Evolutionary conservation across 2,329 filamentous ascomycete species (phyloP).

Genomic region (Salinomyces thailandicus): DNA sequence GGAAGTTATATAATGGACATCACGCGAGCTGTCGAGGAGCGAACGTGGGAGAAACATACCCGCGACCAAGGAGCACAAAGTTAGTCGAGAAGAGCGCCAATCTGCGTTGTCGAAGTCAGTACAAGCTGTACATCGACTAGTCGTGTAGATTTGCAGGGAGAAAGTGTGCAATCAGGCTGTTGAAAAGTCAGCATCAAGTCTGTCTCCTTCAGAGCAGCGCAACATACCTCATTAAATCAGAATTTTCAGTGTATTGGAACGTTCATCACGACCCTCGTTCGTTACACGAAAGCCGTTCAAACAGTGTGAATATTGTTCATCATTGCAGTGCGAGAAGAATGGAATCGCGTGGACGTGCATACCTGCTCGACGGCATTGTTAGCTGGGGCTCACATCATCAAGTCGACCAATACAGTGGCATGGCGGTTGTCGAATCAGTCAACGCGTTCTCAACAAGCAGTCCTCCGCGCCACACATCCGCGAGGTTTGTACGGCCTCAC

Average conservation of each 20-base stretch:
- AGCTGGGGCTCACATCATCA: not conserved
- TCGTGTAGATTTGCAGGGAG: no score
- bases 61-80: no score
- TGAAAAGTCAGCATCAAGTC: no score
- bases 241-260: slow-evolving; percentile 51
- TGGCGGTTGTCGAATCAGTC: no score
- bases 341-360: not conserved
- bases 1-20: slow-evolving; percentile 8
- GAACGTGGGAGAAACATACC: not conserved
- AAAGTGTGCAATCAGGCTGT: slow-evolving; percentile 5
- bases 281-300: slow-evolving; percentile 46
- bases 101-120: no score
- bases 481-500: slow-evolving; percentile 55
- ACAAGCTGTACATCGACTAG: no score
- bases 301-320: slow-evolving; percentile 65
- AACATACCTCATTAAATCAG: slow-evolving; percentile 58
- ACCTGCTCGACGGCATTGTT: not conserved
- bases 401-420: not conserved
- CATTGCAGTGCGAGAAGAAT: slow-evolving; percentile 35
- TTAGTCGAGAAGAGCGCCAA: no score
- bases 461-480: slow-evolving; percentile 42
- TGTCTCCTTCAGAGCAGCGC: no score
- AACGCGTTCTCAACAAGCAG: slow-evolving; percentile 61
- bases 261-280: slow-evolving; percentile 44
- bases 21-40: slow-evolving; percentile 1